A percentile compares a stretch with the other conserved stretches of the same genome.
Conservation (phyloP, 176 grass and related monocot species). For the Themeda triandra region DNA sequence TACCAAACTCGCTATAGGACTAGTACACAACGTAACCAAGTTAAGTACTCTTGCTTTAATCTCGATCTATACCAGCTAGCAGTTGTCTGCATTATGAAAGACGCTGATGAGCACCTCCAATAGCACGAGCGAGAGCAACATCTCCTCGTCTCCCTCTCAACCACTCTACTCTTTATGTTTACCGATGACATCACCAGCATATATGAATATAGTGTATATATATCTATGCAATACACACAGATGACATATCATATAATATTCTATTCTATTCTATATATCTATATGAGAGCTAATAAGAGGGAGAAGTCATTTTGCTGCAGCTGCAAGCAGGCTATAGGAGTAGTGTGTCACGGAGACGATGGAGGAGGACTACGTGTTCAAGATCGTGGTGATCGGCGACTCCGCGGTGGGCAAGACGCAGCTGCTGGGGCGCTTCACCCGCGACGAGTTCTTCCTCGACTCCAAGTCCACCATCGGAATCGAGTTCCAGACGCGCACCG, state of each 20-base stretch:
- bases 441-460: slow-evolving; percentile 80
- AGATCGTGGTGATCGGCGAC: slow-evolving; percentile 60
- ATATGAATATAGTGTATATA: too few relatives aligned
- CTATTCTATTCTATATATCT: too few relatives aligned
- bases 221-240: too few relatives aligned
- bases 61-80: too few relatives aligned
- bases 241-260: too few relatives aligned
- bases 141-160: neutral
- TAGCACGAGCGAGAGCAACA: neutral
- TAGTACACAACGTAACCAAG: neutral
- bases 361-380: slow-evolving; percentile 60
- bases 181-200: too few relatives aligned
- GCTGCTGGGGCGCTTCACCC: slow-evolving; percentile 53
- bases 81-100: neutral
- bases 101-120: neutral
- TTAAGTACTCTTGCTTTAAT: neutral
- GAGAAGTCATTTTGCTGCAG: neutral
- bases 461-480: slow-evolving; percentile 97
- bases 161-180: neutral
- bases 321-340: neutral
- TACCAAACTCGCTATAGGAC: neutral
- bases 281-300: too few relatives aligned
- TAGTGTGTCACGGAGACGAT: neutral
- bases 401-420: slow-evolving; percentile 65
- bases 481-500: slow-evolving; percentile 70